Evolutionary conservation across 129 eudicot genomes (phyloP).

Genomic region (Artemisia tridentata): DNA sequence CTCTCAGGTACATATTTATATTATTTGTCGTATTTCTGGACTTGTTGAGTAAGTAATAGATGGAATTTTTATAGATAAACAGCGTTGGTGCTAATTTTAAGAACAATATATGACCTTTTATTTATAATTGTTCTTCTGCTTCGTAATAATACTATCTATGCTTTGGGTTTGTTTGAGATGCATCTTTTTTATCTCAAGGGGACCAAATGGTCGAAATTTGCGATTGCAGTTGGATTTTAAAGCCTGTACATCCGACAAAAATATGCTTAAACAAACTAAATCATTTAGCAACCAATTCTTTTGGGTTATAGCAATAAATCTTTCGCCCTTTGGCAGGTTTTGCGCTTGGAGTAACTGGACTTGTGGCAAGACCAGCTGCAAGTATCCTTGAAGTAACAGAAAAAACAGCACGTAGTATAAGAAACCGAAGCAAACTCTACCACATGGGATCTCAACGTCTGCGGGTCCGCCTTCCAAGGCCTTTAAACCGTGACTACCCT

Average conservation of each 20-base stretch:
- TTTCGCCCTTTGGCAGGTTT: slow-evolving; percentile 50
- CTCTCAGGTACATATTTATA: slow-evolving; percentile 59
- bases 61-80: neutral
- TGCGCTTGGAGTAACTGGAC: slow-evolving; percentile 93
- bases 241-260: no score
- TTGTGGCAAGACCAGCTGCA: slow-evolving; percentile 95
- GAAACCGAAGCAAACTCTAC: slow-evolving; percentile 84
- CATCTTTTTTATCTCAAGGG: no score
- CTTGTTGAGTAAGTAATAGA: neutral
- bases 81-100: neutral
- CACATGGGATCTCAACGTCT: slow-evolving; percentile 55
- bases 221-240: no score
- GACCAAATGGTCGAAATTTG: no score
- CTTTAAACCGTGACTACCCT: slow-evolving; percentile 55
- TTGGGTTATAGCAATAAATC: neutral
- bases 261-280: no score
- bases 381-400: slow-evolving; percentile 92
- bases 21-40: neutral
- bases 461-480: slow-evolving; percentile 87
- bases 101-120: neutral
- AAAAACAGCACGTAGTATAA: slow-evolving; percentile 92
- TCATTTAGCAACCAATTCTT: neutral
- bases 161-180: no score
- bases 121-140: no score
- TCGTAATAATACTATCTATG: no score